phyloP scores from a whole-genome alignment of 768 basidiomycete species.

The Candolleomyces efflorescens region DNA sequence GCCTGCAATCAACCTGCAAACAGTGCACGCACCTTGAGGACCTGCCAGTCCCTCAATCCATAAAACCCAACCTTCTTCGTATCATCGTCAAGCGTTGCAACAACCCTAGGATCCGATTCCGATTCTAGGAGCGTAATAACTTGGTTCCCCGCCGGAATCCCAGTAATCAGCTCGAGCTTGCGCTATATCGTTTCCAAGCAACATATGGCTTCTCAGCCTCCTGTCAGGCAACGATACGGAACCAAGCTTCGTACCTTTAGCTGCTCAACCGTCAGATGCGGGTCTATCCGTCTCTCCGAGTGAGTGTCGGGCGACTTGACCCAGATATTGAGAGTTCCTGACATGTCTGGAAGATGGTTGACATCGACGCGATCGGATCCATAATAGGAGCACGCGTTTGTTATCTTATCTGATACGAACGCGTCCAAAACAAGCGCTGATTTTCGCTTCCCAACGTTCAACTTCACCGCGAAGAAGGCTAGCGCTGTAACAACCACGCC shows the following conservation, averaged over 20 bases:
- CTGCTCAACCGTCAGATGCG: slow-evolving; percentile 65
- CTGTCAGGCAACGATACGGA: slow-evolving; percentile 11
- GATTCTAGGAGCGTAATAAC: slow-evolving; percentile 57
- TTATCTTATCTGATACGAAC: too few relatives aligned
- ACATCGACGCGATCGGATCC: not conserved
- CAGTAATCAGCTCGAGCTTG: slow-evolving; percentile 90
- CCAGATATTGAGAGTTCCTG: slow-evolving; percentile 55
- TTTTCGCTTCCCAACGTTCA: too few relatives aligned
- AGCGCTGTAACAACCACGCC: too few relatives aligned
- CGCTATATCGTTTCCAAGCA: slow-evolving; percentile 33
- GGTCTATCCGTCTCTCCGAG: slow-evolving; percentile 83
- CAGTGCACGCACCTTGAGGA: slow-evolving; percentile 60
- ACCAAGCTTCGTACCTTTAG: slow-evolving; percentile 61
- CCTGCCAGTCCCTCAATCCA: slow-evolving; percentile 70
- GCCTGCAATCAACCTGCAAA: not conserved
- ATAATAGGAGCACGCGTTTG: too few relatives aligned
- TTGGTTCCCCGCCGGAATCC: slow-evolving; percentile 76
- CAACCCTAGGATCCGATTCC: slow-evolving; percentile 43
- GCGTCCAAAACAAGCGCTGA: too few relatives aligned
- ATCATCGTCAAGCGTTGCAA: slow-evolving; percentile 64
- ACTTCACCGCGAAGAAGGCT: too few relatives aligned
- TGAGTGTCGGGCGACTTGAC: slow-evolving; percentile 85
- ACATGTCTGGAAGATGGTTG: slow-evolving; percentile 16
- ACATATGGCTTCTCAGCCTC: slow-evolving; percentile 6
- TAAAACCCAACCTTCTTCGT: slow-evolving; percentile 68